Evolutionary conservation across 192 early-diverging fungal genomes (phyloP).

Genomic region (Coemansia sp.): DNA sequence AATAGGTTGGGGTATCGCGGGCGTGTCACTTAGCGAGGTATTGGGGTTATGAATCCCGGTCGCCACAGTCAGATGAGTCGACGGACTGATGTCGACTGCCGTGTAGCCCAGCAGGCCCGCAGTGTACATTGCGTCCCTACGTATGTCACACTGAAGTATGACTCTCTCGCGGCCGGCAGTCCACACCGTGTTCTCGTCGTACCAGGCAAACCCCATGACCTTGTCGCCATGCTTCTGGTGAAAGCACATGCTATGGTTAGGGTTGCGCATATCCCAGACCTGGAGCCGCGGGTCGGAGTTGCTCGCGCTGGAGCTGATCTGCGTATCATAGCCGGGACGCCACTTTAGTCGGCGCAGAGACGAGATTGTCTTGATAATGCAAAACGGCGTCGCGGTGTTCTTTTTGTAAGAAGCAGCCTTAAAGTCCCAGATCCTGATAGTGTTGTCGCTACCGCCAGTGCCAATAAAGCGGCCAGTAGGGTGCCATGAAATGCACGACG

Average conservation of each 20-base stretch:
- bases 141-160: conserved; percentile 47
- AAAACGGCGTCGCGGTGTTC: conserved; percentile 19
- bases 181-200: conserved; percentile 48
- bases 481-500: conserved; percentile 47
- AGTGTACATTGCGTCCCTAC: conserved; percentile 30
- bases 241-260: conserved; percentile 45
- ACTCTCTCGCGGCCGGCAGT: conserved; percentile 20
- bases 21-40: background rate
- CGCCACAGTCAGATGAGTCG: conserved; percentile 26
- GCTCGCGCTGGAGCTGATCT: conserved; percentile 43
- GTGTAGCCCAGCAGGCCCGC: conserved; percentile 26
- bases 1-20: background rate
- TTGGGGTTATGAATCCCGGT: conserved; percentile 10
- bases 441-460: conserved; percentile 41
- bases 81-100: conserved; percentile 32
- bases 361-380: conserved; percentile 37
- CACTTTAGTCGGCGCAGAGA: conserved; percentile 37
- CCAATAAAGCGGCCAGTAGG: conserved; percentile 49
- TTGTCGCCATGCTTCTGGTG: conserved; percentile 34
- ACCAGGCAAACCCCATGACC: conserved; percentile 45
- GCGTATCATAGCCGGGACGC: conserved; percentile 53
- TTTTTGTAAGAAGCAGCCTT: conserved; percentile 23
- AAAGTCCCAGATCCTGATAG: conserved; percentile 55
- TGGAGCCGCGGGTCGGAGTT: conserved; percentile 29
- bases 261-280: conserved; percentile 53